Percentiles rank a stretch among this genome's conserved stretches.
These are phyloP conservation scores for Aegle marmelos DNA, from an alignment of 345 rosid species.

Conservation along the genomic window DNA sequence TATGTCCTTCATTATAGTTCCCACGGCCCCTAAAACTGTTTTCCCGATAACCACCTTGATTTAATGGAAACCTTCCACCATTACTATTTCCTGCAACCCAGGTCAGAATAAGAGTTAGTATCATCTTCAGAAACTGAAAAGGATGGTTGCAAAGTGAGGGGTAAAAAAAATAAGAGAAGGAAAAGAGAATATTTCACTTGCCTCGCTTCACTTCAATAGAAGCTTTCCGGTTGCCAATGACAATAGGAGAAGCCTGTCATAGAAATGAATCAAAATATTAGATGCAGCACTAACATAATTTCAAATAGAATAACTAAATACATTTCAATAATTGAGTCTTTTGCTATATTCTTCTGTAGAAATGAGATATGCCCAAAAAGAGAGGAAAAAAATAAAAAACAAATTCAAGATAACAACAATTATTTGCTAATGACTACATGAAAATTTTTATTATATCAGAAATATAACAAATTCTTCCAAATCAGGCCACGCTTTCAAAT, in stretches of 20 bases:
- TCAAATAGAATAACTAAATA: neutral
- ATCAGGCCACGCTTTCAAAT: neutral
- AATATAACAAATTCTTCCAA: neutral
- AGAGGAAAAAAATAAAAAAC: too few relatives aligned
- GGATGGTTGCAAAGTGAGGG: neutral
- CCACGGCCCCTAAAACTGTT: slow-evolving; percentile 52
- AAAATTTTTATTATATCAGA: neutral
- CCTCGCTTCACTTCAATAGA: slow-evolving; percentile 83
- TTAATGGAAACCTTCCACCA: slow-evolving; percentile 34
- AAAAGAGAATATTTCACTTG: slow-evolving; percentile 11
- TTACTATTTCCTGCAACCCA: slow-evolving; percentile 39
- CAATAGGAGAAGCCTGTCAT: slow-evolving; percentile 46
- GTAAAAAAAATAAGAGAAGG: neutral
- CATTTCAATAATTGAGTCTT: neutral
- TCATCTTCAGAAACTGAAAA: neutral
- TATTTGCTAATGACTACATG: too few relatives aligned
- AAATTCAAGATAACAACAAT: neutral
- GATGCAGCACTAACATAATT: neutral
- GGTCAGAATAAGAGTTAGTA: neutral
- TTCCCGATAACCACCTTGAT: slow-evolving; percentile 45
- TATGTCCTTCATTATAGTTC: slow-evolving; percentile 38
- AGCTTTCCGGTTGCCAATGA: slow-evolving; percentile 58
- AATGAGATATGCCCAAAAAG: neutral
- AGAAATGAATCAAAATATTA: neutral
- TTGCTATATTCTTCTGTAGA: neutral